A percentile compares a stretch with the other conserved stretches of the same genome.
These are phyloP conservation scores for Botrytis byssoidea DNA, from an alignment of 2,329 filamentous ascomycete species.

Conservation along the genomic window DNA sequence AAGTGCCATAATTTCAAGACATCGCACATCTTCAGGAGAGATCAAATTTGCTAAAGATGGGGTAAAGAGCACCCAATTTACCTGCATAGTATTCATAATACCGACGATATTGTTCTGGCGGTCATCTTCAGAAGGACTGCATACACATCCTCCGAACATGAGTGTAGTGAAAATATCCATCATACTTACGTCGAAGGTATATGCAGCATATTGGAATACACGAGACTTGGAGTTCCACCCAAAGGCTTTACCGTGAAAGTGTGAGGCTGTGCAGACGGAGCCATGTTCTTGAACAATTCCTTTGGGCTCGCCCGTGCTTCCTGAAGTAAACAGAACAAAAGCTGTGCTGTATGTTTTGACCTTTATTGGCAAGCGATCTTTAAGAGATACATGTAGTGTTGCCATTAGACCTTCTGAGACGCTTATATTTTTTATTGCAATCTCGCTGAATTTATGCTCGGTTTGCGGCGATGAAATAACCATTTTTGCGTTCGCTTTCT, in stretches of 20 bases:
- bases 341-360: constrained; percentile 10
- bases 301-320: constrained; percentile 37
- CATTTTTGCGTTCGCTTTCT: constrained; percentile 8
- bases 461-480: constrained; percentile 6
- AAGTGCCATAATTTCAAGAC: constrained; percentile 24
- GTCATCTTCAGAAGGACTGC: constrained; percentile 31
- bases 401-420: neutral
- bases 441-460: neutral
- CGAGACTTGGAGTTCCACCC: neutral
- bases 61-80: constrained; percentile 27
- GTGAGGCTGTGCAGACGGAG: constrained; percentile 19
- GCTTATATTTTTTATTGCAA: neutral
- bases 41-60: constrained; percentile 33
- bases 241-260: constrained; percentile 8
- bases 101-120: constrained; percentile 25
- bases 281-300: constrained; percentile 26
- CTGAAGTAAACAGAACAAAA: constrained; percentile 29
- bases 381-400: neutral
- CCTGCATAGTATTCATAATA: constrained; percentile 25
- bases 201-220: constrained; percentile 27
- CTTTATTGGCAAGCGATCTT: neutral
- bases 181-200: constrained; percentile 30
- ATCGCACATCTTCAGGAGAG: constrained; percentile 39
- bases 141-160: constrained; percentile 28
- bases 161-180: constrained; percentile 30